Percentiles rank a stretch among this genome's conserved stretches.
These are phyloP conservation scores for Chytridium lagenaria DNA, from an alignment of 371 early-diverging fungal species.

Conservation along the genomic window DNA sequence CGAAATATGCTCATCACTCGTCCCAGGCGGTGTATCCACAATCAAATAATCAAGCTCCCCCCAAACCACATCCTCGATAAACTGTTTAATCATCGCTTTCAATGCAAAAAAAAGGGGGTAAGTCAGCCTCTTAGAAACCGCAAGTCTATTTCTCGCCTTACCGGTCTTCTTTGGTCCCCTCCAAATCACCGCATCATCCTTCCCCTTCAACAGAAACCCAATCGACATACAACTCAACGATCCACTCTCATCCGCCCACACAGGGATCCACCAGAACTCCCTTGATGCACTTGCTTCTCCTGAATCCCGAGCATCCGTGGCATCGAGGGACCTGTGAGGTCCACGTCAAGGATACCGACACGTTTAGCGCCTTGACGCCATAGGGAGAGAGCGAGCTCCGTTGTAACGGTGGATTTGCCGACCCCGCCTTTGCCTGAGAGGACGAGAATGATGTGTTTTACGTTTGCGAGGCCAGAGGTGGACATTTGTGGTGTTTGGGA, in stretches of 20 bases:
- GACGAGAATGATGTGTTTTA: conserved; percentile 70
- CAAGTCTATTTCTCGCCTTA: conserved; percentile 6
- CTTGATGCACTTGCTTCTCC: conserved; percentile 50
- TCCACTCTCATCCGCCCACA: conserved; percentile 22
- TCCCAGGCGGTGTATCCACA: conserved; percentile 98
- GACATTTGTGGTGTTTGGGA: background rate
- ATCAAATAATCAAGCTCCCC: conserved; percentile 91
- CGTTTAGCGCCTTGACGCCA: background rate
- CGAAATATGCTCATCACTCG: conserved; percentile 97
- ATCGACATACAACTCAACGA: conserved; percentile 89
- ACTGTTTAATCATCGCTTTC: conserved; percentile 87
- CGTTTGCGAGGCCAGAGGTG: background rate
- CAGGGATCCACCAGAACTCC: conserved; percentile 45
- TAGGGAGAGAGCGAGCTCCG: conserved; percentile 82
- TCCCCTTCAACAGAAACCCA: conserved; percentile 89
- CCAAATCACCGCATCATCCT: conserved; percentile 98
- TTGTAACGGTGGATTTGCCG: conserved; percentile 53
- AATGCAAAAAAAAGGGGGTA: background rate
- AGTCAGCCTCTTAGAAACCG: too few species aligned
- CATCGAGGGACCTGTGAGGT: conserved; percentile 72
- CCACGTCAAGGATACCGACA: conserved; percentile 68
- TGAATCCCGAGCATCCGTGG: conserved; percentile 54
- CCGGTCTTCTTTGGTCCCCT: conserved; percentile 72
- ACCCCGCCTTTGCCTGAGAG: conserved; percentile 99
- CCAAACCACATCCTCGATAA: conserved; percentile 96